phyloP scores from a whole-genome alignment of 768 basidiomycete species.

The Tylopilus vinaceipallidus region DNA sequence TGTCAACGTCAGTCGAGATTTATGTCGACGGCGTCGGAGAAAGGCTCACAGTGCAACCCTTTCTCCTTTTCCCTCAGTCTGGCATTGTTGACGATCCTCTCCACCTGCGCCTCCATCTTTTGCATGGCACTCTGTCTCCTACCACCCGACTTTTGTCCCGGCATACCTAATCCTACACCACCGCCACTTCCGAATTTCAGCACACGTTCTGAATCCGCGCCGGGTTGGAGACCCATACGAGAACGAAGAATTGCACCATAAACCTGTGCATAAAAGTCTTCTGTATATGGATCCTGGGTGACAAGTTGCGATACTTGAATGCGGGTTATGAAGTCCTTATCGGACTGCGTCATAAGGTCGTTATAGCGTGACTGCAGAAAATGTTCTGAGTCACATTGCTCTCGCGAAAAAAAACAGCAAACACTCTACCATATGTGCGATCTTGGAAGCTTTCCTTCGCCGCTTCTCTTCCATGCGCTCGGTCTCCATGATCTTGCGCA shows the following conservation, averaged over 20 bases:
- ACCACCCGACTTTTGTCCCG: constrained; percentile 49
- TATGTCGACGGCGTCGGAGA: not conserved
- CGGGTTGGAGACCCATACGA: constrained; percentile 63
- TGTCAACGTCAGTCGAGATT: constrained; percentile 8
- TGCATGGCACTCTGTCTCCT: constrained; percentile 86
- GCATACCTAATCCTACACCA: constrained; percentile 68
- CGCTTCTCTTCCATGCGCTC: constrained; percentile 87
- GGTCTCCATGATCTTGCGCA: constrained; percentile 88
- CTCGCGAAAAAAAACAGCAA: not conserved
- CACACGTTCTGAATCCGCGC: constrained; percentile 67
- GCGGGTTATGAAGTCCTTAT: constrained; percentile 99
- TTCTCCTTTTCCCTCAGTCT: constrained; percentile 85
- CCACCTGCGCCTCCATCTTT: constrained; percentile 92
- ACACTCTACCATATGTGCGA: constrained; percentile 75
- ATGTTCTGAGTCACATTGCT: not conserved
- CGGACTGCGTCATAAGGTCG: constrained; percentile 94
- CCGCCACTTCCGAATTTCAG: constrained; percentile 87
- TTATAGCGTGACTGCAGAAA: constrained; percentile 77
- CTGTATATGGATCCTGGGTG: constrained; percentile 94
- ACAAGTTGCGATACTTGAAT: constrained; percentile 99
- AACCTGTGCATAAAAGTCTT: constrained; percentile 98
- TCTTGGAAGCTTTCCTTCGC: constrained; percentile 77
- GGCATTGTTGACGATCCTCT: constrained; percentile 91
- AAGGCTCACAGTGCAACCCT: constrained; percentile 52
- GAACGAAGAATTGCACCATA: constrained; percentile 83